phyloP scores from a whole-genome alignment of 192 early-diverging fungal species.

The Lunasporangiospora selenospora region DNA sequence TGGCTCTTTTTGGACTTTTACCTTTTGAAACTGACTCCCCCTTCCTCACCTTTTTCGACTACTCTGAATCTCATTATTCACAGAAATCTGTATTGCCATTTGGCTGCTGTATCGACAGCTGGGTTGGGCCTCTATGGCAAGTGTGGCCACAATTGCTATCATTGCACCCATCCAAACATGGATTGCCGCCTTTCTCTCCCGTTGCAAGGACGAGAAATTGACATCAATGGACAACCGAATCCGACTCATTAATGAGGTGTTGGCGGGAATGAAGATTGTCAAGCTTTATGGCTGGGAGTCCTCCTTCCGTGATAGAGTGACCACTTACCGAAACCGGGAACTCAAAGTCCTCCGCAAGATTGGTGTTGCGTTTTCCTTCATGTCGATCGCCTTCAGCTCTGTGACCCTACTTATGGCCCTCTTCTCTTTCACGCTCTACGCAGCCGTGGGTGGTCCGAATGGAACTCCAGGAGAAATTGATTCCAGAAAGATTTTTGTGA shows the following conservation, averaged over 20 bases:
- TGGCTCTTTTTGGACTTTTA: too few relatives aligned
- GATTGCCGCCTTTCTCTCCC: slow-evolving; percentile 15
- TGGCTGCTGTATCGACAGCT: slow-evolving; percentile 25
- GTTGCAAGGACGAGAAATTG: slow-evolving; percentile 15
- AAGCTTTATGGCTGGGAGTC: slow-evolving; percentile 39
- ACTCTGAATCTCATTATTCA: too few relatives aligned
- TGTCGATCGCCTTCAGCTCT: slow-evolving; percentile 35
- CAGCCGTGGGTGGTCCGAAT: slow-evolving; percentile 23
- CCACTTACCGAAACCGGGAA: slow-evolving; percentile 18
- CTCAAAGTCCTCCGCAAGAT: slow-evolving; percentile 26
- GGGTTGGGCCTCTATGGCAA: slow-evolving; percentile 33
- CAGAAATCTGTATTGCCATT: slow-evolving; percentile 27
- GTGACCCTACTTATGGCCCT: slow-evolving; percentile 26
- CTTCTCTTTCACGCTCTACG: slow-evolving; percentile 27
- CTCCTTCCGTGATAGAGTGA: slow-evolving; percentile 16
- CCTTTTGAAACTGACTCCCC: too few relatives aligned
- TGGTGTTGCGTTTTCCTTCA: slow-evolving; percentile 16
- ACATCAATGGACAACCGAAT: slow-evolving; percentile 28
- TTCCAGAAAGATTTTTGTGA: slow-evolving; percentile 29
- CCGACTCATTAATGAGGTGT: slow-evolving; percentile 21
- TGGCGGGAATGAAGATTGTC: slow-evolving; percentile 20
- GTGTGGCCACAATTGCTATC: slow-evolving; percentile 4
- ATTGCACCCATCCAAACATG: slow-evolving; percentile 26
- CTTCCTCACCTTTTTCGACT: too few relatives aligned
- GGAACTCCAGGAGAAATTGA: slow-evolving; percentile 22